phyloP scores from a whole-genome alignment of 2,329 filamentous ascomycete genomes.

The Calonectria pseudoreteaudii region DNA sequence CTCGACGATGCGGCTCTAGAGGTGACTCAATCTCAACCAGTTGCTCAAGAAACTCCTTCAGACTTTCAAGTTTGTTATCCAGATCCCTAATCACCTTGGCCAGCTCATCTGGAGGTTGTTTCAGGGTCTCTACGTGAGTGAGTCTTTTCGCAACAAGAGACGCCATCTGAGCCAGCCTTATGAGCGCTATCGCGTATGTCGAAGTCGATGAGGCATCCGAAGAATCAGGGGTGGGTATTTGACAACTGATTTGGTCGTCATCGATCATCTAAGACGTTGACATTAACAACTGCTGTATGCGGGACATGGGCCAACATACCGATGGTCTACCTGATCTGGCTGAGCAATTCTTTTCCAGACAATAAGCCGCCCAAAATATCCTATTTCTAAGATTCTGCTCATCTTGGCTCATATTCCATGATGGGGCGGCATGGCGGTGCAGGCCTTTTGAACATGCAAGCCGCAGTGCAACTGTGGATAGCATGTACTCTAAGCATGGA shows the following conservation, averaged over 20 bases:
- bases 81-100: neutral
- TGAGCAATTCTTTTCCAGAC: neutral
- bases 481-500: conserved; percentile 6
- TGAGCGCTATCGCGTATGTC: neutral
- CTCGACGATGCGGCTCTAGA: neutral
- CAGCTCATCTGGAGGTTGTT: neutral
- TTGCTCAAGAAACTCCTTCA: neutral
- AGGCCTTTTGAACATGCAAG: conserved; percentile 1
- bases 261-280: neutral
- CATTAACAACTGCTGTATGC: neutral
- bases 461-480: neutral
- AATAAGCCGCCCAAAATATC: conserved; percentile 8
- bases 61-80: neutral
- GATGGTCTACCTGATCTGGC: neutral
- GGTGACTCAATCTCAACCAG: neutral
- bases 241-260: neutral
- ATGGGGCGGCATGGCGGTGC: neutral
- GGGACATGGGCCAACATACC: neutral
- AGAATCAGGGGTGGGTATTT: neutral
- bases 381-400: neutral
- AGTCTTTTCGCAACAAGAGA: neutral
- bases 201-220: neutral
- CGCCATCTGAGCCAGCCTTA: neutral
- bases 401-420: conserved; percentile 6
- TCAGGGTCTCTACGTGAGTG: neutral